Evolutionary conservation across 495 filamentous ascomycete species (phyloP).

Genomic region (Aspergillus panamensis): DNA sequence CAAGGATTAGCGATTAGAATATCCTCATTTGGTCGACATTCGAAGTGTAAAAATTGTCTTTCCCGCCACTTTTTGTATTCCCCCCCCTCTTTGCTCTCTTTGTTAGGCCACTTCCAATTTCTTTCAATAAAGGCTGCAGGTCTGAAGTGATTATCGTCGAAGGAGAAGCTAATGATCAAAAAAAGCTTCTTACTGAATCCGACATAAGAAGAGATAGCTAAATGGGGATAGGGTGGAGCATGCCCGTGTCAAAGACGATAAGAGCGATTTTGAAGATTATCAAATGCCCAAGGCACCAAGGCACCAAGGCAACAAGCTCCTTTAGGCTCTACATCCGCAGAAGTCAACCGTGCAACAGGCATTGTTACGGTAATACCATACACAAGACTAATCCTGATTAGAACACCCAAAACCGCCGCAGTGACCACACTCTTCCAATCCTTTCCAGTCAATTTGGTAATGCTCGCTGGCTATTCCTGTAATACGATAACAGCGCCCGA

Average conservation of each 20-base stretch:
- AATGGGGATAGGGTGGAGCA: not conserved
- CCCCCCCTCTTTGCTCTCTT: not conserved
- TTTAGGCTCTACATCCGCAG: not conserved
- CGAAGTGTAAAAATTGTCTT: not conserved
- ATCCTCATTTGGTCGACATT: slow-evolving; percentile 9
- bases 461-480: not conserved
- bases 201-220: too few species aligned
- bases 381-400: not conserved
- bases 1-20: slow-evolving; percentile 8
- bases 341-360: not conserved
- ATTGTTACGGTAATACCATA: not conserved
- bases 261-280: not conserved
- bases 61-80: not conserved
- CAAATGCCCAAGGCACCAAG: not conserved
- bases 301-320: too few species aligned
- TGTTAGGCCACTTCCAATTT: not conserved
- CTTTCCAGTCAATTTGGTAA: not conserved
- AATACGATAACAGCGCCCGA: not conserved
- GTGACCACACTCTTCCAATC: not conserved
- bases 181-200: not conserved
- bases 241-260: not conserved
- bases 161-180: not conserved
- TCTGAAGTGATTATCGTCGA: not conserved
- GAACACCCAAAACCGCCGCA: not conserved
- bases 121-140: too few species aligned